Percentiles rank a stretch among this genome's conserved stretches.
These are phyloP conservation scores for Bjerkandera adusta DNA, from an alignment of 1,284 basidiomycete species.

Conservation along the genomic window DNA sequence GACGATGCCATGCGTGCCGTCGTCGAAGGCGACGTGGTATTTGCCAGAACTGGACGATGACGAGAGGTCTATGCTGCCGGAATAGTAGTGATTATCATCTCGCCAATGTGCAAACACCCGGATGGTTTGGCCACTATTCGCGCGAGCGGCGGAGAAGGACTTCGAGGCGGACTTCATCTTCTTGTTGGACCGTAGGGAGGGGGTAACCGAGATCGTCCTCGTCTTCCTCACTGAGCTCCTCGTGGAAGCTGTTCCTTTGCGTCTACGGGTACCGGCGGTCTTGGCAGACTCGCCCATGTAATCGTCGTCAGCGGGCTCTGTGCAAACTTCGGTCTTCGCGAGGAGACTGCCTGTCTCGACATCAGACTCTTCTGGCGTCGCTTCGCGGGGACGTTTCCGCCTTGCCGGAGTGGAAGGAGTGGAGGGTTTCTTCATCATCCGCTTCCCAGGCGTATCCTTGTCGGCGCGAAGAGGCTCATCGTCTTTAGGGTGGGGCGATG, in stretches of 20 bases:
- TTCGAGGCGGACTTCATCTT: slow-evolving; percentile 23
- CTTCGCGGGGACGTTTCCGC: too few relatives aligned
- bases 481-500: too few relatives aligned
- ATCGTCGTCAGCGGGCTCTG: slow-evolving; percentile 46
- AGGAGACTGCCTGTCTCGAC: slow-evolving; percentile 11
- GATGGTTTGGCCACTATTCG: slow-evolving; percentile 30
- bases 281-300: too few relatives aligned
- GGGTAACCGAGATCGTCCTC: slow-evolving; percentile 31
- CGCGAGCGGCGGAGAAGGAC: too few relatives aligned
- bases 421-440: not conserved
- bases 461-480: too few relatives aligned
- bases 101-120: slow-evolving; percentile 71
- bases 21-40: slow-evolving; percentile 61
- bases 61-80: slow-evolving; percentile 48
- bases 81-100: slow-evolving; percentile 56
- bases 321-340: slow-evolving; percentile 33
- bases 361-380: slow-evolving; percentile 6
- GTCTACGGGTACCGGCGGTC: too few relatives aligned
- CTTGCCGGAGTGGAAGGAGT: slow-evolving; percentile 1
- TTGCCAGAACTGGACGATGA: slow-evolving; percentile 22
- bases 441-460: too few relatives aligned
- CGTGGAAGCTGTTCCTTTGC: slow-evolving; percentile 12
- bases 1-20: slow-evolving; percentile 44
- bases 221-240: slow-evolving; percentile 27
- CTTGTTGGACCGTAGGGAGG: slow-evolving; percentile 29